Conservation (phyloP, 176 grass and related monocot genomes). For the Paspalum notatum region DNA sequence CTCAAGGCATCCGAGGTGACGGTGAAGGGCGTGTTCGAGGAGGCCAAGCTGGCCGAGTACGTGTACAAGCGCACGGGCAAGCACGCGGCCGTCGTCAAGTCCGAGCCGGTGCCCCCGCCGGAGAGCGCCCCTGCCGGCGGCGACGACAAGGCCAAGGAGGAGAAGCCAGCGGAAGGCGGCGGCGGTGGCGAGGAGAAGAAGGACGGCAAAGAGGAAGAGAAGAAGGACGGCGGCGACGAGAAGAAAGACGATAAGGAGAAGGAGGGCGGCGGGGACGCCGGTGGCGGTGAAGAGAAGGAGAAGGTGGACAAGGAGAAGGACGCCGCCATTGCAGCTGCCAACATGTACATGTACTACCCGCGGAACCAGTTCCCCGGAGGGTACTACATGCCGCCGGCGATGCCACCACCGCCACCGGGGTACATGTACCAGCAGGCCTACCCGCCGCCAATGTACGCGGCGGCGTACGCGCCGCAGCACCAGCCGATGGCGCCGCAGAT, state of each 20-base stretch:
- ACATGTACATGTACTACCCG: constrained; percentile 57
- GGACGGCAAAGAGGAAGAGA: constrained; percentile 34
- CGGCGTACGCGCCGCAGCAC: not conserved
- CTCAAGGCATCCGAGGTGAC: constrained; percentile 69
- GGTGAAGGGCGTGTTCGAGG: constrained; percentile 76
- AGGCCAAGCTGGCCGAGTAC: constrained; percentile 63
- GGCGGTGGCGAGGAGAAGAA: not conserved
- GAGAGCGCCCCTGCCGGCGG: constrained; percentile 16
- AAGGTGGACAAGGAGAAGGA: not conserved
- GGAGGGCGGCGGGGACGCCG: not conserved
- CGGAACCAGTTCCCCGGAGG: constrained; percentile 35
- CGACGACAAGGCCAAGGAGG: constrained; percentile 23
- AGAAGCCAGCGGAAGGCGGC: constrained; percentile 43
- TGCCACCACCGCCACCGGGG: not conserved
- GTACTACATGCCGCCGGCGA: constrained; percentile 43
- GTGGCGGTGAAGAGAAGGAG: constrained; percentile 26
- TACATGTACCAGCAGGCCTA: constrained; percentile 48
- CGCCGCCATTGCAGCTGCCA: constrained; percentile 29
- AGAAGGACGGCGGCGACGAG: constrained; percentile 33
- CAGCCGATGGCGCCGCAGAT: constrained; percentile 50
- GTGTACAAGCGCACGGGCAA: constrained; percentile 88
- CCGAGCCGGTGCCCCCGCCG: constrained; percentile 33
- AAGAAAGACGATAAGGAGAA: constrained; percentile 41
- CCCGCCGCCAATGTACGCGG: not conserved
- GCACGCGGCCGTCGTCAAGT: constrained; percentile 79